Evolutionary conservation across 108 stramenopile species (phyloP).

Genomic region (Conticribra guillardii): DNA sequence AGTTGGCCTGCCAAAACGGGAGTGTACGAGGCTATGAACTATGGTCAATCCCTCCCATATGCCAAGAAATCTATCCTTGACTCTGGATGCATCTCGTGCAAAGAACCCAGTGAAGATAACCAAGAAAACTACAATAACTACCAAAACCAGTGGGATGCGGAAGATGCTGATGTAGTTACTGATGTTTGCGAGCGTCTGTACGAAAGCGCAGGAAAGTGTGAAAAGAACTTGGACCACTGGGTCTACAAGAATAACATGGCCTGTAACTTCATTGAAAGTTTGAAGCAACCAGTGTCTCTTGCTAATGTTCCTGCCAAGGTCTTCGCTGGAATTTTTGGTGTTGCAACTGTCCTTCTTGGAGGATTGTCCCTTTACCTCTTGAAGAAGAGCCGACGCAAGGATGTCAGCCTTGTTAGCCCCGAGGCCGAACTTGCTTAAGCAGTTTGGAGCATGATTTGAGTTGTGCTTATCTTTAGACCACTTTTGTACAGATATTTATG

Average conservation of each 20-base stretch:
- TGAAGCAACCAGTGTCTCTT: slow-evolving; percentile 8
- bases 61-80: slow-evolving; percentile 35
- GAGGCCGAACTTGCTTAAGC: not conserved
- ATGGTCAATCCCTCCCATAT: slow-evolving; percentile 50
- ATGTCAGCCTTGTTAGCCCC: slow-evolving; percentile 19
- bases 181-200: slow-evolving; percentile 77
- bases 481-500: no score
- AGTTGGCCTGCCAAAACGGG: slow-evolving; percentile 47
- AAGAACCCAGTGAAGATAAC: slow-evolving; percentile 51
- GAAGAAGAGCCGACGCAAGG: slow-evolving; percentile 26
- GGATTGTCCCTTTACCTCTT: slow-evolving; percentile 20
- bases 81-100: slow-evolving; percentile 70
- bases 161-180: slow-evolving; percentile 48
- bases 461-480: no score
- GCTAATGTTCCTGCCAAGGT: slow-evolving; percentile 28
- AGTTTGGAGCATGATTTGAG: no score
- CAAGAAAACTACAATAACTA: slow-evolving; percentile 51
- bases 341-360: slow-evolving; percentile 34
- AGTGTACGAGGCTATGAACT: slow-evolving; percentile 65
- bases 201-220: slow-evolving; percentile 82
- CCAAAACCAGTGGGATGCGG: slow-evolving; percentile 35
- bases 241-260: slow-evolving; percentile 55
- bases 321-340: slow-evolving; percentile 40
- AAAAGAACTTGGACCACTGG: slow-evolving; percentile 57
- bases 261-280: slow-evolving; percentile 46